Evolutionary conservation across 2,329 filamentous ascomycete species (phyloP).

Genomic region (Microdochium bolleyi): DNA sequence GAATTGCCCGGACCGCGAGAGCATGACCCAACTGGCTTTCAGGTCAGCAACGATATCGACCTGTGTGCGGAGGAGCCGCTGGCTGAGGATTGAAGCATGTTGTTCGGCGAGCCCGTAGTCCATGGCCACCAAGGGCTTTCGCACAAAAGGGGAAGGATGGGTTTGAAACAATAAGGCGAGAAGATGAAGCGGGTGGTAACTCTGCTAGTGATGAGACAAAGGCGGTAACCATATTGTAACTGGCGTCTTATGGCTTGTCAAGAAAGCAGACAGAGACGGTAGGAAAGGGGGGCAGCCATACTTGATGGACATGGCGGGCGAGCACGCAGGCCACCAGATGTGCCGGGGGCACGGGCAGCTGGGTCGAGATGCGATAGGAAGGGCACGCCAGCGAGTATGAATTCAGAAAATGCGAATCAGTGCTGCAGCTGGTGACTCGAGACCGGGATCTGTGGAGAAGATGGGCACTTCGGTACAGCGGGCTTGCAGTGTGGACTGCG

Average conservation of each 20-base stretch:
- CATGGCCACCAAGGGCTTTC: constrained; percentile 11
- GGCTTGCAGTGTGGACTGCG: no score
- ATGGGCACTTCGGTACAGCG: no score
- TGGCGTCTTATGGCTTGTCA: no score
- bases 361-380: neutral
- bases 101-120: constrained; percentile 32
- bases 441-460: neutral
- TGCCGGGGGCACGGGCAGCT: neutral
- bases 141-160: neutral
- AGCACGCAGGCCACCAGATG: neutral
- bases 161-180: constrained; percentile 2
- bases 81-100: constrained; percentile 32
- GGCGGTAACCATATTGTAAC: neutral
- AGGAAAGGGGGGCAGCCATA: neutral
- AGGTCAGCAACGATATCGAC: constrained; percentile 42
- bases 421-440: no score
- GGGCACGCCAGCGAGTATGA: neutral
- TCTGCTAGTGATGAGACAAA: no score
- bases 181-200: no score
- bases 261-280: neutral
- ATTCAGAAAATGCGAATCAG: neutral
- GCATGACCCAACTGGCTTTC: constrained; percentile 77
- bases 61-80: constrained; percentile 18
- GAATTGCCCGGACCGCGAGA: constrained; percentile 65
- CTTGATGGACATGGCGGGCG: constrained; percentile 1